Conservation (phyloP, 2,329 filamentous ascomycete genomes). For the Sporothrix protearum region DNA sequence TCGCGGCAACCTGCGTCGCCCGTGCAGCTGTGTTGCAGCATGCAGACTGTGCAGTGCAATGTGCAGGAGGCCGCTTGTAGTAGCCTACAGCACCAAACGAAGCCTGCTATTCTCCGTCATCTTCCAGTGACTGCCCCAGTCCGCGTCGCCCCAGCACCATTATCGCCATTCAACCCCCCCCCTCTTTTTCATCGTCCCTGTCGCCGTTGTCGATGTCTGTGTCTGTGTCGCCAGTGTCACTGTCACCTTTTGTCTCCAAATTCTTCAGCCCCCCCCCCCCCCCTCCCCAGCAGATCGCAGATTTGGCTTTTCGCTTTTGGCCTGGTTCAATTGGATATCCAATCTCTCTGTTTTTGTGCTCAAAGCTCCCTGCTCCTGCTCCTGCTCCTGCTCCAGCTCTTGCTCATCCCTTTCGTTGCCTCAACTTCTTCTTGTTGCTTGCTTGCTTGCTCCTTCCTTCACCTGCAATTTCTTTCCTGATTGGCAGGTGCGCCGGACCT, state of each 20-base stretch:
- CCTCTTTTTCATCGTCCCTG: not conserved
- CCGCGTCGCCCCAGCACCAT: not conserved
- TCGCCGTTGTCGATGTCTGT: not conserved
- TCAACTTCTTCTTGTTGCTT: not conserved
- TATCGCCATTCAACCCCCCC: not conserved
- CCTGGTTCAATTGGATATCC: not conserved
- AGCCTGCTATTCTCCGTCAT: not conserved
- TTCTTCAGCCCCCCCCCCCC: not conserved
- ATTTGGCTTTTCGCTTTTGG: not conserved
- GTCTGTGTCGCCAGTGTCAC: not conserved
- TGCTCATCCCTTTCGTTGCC: not conserved
- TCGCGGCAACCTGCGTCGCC: slow-evolving; percentile 16
- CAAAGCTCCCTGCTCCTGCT: not conserved
- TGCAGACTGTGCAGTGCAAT: not conserved
- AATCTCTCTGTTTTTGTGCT: not conserved
- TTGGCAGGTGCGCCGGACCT: slow-evolving; percentile 4
- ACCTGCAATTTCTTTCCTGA: not conserved
- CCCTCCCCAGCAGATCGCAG: not conserved
- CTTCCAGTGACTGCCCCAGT: not conserved
- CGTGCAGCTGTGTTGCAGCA: not conserved
- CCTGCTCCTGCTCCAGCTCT: not conserved
- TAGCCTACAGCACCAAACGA: not conserved
- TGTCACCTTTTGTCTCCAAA: slow-evolving; percentile 5
- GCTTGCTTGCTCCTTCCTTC: not conserved
- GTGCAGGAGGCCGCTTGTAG: slow-evolving; percentile 17